Conservation (phyloP, 805 yeast species). For the Cyberlindnera euphorbiae region DNA sequence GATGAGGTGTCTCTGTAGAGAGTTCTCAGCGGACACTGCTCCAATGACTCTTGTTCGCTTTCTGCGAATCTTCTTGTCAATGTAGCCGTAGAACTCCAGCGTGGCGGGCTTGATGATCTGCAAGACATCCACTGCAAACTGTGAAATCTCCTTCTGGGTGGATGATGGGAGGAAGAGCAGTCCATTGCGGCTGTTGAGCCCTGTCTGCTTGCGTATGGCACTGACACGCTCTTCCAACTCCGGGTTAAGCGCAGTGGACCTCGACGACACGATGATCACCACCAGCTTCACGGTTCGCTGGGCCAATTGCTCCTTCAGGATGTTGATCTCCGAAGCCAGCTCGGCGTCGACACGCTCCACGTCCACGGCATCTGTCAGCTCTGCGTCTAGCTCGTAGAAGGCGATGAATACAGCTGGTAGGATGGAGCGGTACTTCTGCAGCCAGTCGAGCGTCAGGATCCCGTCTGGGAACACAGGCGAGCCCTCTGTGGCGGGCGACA, state of each 20-base stretch:
- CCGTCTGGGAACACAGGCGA: slow-evolving; percentile 32
- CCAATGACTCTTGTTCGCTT: slow-evolving; percentile 29
- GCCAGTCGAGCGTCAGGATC: slow-evolving; percentile 43
- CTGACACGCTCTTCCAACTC: slow-evolving; percentile 33
- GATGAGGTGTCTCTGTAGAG: slow-evolving; percentile 6
- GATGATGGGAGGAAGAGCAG: slow-evolving; percentile 36
- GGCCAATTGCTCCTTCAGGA: slow-evolving; percentile 29
- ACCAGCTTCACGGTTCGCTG: slow-evolving; percentile 30
- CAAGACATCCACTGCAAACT: slow-evolving; percentile 35
- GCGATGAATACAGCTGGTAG: slow-evolving; percentile 45
- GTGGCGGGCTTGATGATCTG: slow-evolving; percentile 37
- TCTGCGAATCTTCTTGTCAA: slow-evolving; percentile 37
- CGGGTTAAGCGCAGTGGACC: slow-evolving; percentile 26
- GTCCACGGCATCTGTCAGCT: slow-evolving; percentile 23
- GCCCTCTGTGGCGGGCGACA: slow-evolving; percentile 5
- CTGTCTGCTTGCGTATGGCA: slow-evolving; percentile 36
- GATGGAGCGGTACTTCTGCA: slow-evolving; percentile 43
- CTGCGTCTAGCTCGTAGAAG: slow-evolving; percentile 37
- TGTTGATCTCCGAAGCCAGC: slow-evolving; percentile 34
- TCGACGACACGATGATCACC: slow-evolving; percentile 31
- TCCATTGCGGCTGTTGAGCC: slow-evolving; percentile 41
- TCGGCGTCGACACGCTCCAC: slow-evolving; percentile 27
- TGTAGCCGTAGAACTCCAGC: slow-evolving; percentile 38
- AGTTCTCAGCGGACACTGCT: slow-evolving; percentile 1
- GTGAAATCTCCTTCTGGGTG: slow-evolving; percentile 34